Percentiles rank a stretch among this genome's conserved stretches.
These are phyloP conservation scores for Pelargonium nanum DNA, from an alignment of 345 rosid genomes.

Conservation along the genomic window DNA sequence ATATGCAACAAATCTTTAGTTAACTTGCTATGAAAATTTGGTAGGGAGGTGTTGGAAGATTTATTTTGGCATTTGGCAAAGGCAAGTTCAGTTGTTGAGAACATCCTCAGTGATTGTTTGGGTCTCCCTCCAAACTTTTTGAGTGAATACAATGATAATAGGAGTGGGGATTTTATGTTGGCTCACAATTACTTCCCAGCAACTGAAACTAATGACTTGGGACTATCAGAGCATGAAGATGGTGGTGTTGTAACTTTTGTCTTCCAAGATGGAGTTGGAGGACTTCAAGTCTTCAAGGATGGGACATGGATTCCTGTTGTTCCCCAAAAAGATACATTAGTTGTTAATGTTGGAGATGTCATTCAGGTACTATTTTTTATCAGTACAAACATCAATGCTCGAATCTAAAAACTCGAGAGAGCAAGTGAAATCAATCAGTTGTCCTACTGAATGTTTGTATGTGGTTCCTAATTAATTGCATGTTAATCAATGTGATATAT, in stretches of 20 bases:
- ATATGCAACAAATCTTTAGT: too few species aligned
- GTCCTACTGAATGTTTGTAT: too few species aligned
- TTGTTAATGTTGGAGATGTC: conserved; percentile 39
- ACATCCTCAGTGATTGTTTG: conserved; percentile 30
- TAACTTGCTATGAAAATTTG: neutral
- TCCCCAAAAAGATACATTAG: conserved; percentile 18
- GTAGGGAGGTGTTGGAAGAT: conserved; percentile 31
- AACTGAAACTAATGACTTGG: conserved; percentile 25
- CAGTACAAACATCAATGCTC: too few species aligned
- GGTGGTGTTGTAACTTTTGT: conserved; percentile 34
- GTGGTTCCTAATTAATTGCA: too few species aligned
- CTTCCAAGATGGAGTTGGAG: conserved; percentile 45
- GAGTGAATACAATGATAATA: conserved; percentile 27
- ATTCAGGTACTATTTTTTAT: conserved; percentile 26
- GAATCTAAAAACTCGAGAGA: too few species aligned
- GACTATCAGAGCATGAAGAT: conserved; percentile 41
- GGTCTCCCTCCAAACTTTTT: conserved; percentile 37
- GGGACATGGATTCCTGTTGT: conserved; percentile 37
- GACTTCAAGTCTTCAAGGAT: conserved; percentile 32
- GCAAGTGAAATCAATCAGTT: too few species aligned
- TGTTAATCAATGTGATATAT: too few species aligned
- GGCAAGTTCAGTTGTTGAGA: conserved; percentile 24
- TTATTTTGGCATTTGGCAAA: conserved; percentile 20
- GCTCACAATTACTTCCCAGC: conserved; percentile 36
- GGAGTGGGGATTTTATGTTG: conserved; percentile 45